Conservation (phyloP, 305 asterid genomes). For the Ilex paraguariensis region DNA sequence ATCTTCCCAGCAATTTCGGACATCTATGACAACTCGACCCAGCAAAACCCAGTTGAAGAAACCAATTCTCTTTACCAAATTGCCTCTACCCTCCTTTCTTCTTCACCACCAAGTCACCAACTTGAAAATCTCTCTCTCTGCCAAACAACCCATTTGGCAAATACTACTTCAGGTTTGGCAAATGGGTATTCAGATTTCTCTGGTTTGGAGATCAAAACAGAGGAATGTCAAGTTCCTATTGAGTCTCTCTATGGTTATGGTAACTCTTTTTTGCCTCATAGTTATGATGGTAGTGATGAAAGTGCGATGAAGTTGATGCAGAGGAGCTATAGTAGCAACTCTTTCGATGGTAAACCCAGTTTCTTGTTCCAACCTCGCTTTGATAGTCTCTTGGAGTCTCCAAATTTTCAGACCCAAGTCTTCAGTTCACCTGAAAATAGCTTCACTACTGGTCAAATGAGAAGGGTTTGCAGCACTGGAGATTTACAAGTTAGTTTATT, state of each 20-base stretch:
- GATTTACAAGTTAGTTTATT: constrained; percentile 53
- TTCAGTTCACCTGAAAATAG: constrained; percentile 36
- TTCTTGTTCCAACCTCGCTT: constrained; percentile 38
- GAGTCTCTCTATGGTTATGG: constrained; percentile 16
- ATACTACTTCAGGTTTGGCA: neutral
- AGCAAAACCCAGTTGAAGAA: constrained; percentile 19
- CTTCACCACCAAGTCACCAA: constrained; percentile 59
- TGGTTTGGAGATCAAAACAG: constrained; percentile 40
- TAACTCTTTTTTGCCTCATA: constrained; percentile 17
- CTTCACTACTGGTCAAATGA: constrained; percentile 48
- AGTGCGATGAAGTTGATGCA: constrained; percentile 58
- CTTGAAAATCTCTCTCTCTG: constrained; percentile 44
- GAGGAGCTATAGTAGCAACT: constrained; percentile 67
- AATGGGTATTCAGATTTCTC: constrained; percentile 24
- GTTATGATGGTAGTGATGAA: constrained; percentile 20
- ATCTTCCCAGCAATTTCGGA: constrained; percentile 31
- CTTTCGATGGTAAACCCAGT: constrained; percentile 34
- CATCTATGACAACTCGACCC: neutral
- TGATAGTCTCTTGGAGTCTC: constrained; percentile 43
- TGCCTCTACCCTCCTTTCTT: constrained; percentile 36
- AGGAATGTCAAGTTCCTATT: constrained; percentile 36
- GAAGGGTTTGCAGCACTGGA: constrained; percentile 80
- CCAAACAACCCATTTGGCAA: constrained; percentile 14
- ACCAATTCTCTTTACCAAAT: constrained; percentile 30
- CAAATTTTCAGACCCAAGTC: constrained; percentile 28